Percentiles rank a stretch among this genome's conserved stretches.
Conservation (phyloP, 2,329 filamentous ascomycete genomes). For the Calonectria pteridis region DNA sequence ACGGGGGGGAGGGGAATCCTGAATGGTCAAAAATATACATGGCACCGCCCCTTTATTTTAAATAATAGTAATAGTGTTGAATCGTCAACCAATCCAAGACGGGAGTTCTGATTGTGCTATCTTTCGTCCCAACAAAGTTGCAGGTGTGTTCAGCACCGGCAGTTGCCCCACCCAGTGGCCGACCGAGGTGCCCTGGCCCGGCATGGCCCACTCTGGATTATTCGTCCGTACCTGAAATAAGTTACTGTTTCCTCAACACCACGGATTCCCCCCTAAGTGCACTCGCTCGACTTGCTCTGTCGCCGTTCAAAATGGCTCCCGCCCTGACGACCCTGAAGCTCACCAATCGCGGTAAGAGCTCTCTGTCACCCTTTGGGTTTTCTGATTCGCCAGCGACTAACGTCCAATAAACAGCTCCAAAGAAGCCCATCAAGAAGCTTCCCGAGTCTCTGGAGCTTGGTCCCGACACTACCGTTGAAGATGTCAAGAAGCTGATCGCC, state of each 20-base stretch:
- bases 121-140: conserved; percentile 13
- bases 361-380: background rate
- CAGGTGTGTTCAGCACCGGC: background rate
- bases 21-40: background rate
- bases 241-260: conserved; percentile 17
- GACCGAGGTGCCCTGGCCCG: conserved; percentile 15
- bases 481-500: conserved; percentile 69
- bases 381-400: conserved; percentile 1
- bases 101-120: background rate
- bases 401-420: conserved; percentile 52
- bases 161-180: conserved; percentile 7
- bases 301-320: conserved; percentile 43
- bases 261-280: background rate
- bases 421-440: conserved; percentile 66
- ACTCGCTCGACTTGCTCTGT: background rate
- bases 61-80: background rate
- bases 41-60: background rate
- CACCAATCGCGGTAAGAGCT: conserved; percentile 53
- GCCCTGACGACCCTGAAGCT: conserved; percentile 56
- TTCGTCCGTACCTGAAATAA: conserved; percentile 2
- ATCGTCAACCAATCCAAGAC: background rate
- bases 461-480: conserved; percentile 67
- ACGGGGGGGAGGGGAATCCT: background rate
- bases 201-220: background rate
- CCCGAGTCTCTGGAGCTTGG: conserved; percentile 64